Conservation (phyloP, 257 asterid genomes). For the Asclepias syriaca region DNA sequence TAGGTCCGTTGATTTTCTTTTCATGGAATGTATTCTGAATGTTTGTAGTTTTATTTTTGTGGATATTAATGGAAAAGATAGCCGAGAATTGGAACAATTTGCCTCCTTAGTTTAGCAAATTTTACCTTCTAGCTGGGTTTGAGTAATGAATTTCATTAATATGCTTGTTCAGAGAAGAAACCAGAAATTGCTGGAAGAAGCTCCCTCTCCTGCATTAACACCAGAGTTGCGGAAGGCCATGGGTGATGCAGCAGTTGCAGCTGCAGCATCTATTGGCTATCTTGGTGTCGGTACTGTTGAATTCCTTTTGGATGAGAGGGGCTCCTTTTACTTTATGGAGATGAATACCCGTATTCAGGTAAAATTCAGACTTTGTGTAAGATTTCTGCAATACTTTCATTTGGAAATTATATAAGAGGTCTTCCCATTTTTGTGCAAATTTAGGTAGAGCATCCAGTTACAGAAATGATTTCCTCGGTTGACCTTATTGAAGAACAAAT, state of each 20-base stretch:
- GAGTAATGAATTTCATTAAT: neutral
- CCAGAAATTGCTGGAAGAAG: slow-evolving; percentile 97
- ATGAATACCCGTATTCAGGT: slow-evolving; percentile 99
- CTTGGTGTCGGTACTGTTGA: slow-evolving; percentile 94
- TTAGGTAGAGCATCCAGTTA: slow-evolving; percentile 99
- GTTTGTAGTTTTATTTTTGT: neutral
- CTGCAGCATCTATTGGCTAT: slow-evolving; percentile 98
- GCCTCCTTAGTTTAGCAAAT: neutral
- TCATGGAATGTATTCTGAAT: neutral
- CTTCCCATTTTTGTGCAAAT: slow-evolving; percentile 13
- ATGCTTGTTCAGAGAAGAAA: slow-evolving; percentile 70
- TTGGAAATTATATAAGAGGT: neutral
- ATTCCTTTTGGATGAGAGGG: slow-evolving; percentile 97
- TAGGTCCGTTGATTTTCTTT: neutral
- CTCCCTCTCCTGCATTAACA: slow-evolving; percentile 97
- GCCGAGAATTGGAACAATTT: neutral
- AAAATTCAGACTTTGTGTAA: slow-evolving; percentile 9
- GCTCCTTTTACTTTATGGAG: slow-evolving; percentile 97
- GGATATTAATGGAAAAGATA: slow-evolving; percentile 2
- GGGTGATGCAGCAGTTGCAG: slow-evolving; percentile 99
- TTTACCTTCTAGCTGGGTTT: neutral
- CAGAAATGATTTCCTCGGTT: slow-evolving; percentile 98
- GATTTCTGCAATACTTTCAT: slow-evolving; percentile 7
- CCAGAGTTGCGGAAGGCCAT: slow-evolving; percentile 89
- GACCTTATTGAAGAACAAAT: slow-evolving; percentile 98